These are phyloP conservation scores for Austroboletus niveus DNA, from an alignment of 1,284 basidiomycete species.

Conservation along the genomic window DNA sequence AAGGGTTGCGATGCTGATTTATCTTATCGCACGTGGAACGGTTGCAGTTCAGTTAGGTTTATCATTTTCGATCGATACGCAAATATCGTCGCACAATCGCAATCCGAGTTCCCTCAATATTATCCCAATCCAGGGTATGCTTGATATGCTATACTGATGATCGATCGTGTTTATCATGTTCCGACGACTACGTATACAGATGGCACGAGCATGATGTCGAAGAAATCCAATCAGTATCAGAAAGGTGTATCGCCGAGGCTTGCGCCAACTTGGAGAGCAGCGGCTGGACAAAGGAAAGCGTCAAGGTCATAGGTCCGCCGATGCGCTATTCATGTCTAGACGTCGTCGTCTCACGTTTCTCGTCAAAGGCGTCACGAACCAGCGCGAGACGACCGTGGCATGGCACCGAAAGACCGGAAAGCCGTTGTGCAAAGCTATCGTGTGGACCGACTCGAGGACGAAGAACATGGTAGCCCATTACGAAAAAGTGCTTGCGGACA, in stretches of 20 bases:
- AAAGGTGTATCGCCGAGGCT: constrained; percentile 77
- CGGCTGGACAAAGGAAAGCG: constrained; percentile 74
- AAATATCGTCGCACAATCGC: constrained; percentile 83
- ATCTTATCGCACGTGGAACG: neutral
- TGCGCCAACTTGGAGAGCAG: constrained; percentile 70
- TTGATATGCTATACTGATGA: neutral
- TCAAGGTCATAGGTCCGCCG: constrained; percentile 87
- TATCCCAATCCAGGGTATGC: constrained; percentile 83
- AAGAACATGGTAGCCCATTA: constrained; percentile 80
- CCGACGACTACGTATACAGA: constrained; percentile 34
- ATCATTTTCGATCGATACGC: constrained; percentile 92
- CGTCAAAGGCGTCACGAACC: constrained; percentile 86
- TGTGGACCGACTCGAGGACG: constrained; percentile 95
- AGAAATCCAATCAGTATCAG: constrained; percentile 79
- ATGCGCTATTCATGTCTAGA: constrained; percentile 11
- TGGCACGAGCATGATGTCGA: constrained; percentile 96
- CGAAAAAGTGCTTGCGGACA: constrained; percentile 68
- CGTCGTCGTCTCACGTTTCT: neutral
- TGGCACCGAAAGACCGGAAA: constrained; percentile 92
- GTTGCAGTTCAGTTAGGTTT: constrained; percentile 82
- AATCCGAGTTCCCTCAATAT: constrained; percentile 90
- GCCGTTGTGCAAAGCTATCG: constrained; percentile 87
- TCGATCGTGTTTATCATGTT: neutral
- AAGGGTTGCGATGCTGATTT: no score
- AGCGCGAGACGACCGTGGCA: constrained; percentile 93